Base-by-base conservation (phyloP, 257 asterid genomes). In the Coffea canephora region DNA sequence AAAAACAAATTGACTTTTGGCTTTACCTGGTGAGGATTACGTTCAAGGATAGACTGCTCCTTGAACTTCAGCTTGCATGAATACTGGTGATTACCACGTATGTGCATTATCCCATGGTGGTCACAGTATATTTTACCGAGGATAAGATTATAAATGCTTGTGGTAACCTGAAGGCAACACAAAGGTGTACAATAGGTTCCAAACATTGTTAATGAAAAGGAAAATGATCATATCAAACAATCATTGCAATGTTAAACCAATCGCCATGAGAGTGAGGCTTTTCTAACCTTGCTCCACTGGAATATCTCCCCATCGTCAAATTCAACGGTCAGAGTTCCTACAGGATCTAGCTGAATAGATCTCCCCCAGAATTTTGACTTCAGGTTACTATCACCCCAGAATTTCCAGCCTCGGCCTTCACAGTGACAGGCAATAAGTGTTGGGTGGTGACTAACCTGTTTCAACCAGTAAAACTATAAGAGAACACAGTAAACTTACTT, bases 391-490 rank as follows among this genome's bases (percentile, higher is more conserved):
- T 95, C 98, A 71, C 94, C 91, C 98, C 95, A 95, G 89, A 95
- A 90, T 85, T 89, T 93, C 99, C 99, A 95, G 77, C 98, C 99
- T 86, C 85, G 87, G 83, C 99, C 99, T 87, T 93, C 97, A 86
- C 97, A 91, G 87, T 95, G 99, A 83, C 98, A 91, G 83, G 99
- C 99, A 89, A 95, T 91, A 84, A 91, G 87, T 43, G 99, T 95
- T 48, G 99, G 99, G 87, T 95, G 99, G 91, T 95, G 99, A 85
- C 98, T 93, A 71, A 95, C 99, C 99, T 95, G 90, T 85, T 86
- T 81, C 85, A 78, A 74, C 82, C 83, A 84, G 59, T 46, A 23
- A 5, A 45, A 55, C 10, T 3, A 46, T 27, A 78, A 16, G 73
- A 18, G 12, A 66, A 36, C 52, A 27, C 54, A 19, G 5, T 14